phyloP scores from a whole-genome alignment of 331 rosid species.

The Acacia concinna region DNA sequence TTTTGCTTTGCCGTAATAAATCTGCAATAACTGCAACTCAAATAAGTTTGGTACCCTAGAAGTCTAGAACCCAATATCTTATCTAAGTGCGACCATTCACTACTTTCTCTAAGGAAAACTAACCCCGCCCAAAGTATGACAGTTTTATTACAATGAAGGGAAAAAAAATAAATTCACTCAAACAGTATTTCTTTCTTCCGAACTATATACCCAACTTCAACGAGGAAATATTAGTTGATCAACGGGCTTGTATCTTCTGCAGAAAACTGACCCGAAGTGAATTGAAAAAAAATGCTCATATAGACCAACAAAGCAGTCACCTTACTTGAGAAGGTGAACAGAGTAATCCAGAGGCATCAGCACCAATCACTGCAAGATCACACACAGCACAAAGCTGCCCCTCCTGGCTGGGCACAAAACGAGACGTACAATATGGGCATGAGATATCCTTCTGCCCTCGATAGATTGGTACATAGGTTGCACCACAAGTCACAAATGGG shows the following conservation, averaged over 20 bases:
- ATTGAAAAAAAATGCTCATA: slow-evolving; percentile 30
- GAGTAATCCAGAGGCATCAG: slow-evolving; percentile 61
- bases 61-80: slow-evolving; percentile 23
- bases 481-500: slow-evolving; percentile 93
- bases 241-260: slow-evolving; percentile 33
- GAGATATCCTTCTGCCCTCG: slow-evolving; percentile 86
- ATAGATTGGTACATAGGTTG: slow-evolving; percentile 84
- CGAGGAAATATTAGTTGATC: slow-evolving; percentile 34
- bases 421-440: slow-evolving; percentile 84
- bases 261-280: slow-evolving; percentile 45
- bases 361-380: slow-evolving; percentile 79
- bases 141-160: slow-evolving; percentile 36
- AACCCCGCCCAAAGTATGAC: slow-evolving; percentile 29
- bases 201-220: slow-evolving; percentile 40
- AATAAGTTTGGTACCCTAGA: slow-evolving; percentile 23
- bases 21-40: slow-evolving; percentile 23
- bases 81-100: slow-evolving; percentile 38
- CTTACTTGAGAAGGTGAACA: slow-evolving; percentile 92
- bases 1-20: slow-evolving; percentile 24
- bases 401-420: slow-evolving; percentile 82
- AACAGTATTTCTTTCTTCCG: slow-evolving; percentile 17
- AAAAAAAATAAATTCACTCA: slow-evolving; percentile 31
- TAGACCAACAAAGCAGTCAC: slow-evolving; percentile 40
- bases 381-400: slow-evolving; percentile 84
- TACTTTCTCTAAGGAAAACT: slow-evolving; percentile 35